Evolutionary conservation across 2,329 filamentous ascomycete genomes (phyloP), one percentile per base, ranked within the genome.

Genomic region (Aspergillus sp.): DNA sequence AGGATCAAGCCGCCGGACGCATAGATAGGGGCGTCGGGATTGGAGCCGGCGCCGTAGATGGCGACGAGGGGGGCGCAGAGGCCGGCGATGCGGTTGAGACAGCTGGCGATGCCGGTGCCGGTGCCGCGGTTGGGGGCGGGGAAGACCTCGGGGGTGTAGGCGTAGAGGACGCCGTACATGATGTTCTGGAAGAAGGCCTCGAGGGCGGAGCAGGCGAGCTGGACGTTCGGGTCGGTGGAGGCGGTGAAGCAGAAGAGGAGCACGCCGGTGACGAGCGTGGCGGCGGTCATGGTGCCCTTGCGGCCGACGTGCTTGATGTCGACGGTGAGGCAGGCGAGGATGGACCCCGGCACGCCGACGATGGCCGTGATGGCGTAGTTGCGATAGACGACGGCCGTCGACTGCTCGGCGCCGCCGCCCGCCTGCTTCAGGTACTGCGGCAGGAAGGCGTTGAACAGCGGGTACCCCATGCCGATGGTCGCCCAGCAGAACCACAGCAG

Each of bases 361-460:
- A 90, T 76, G 38, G 87, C 88, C 14, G 88, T 90, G 68, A 95
- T 91, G 68, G 86, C 86, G 69, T 91, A 93, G 77, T 91, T 90
- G 55, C 88, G 86, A 75, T 94, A 95, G 45, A 71, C 76, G 31
- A 73, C 69, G 45, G 69, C 65, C 16, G 69, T 67, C 11, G 73
- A 65, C 16, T 71, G 71, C 4, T 60, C 58, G 45, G 72, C 72
- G 13, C 64, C 58, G 6, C 61, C 64, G 10, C 75, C 76, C 21
- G 83, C 80, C 51, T 84, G 81, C 20, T 85, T 82, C 54, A 95
- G 83, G 65, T 94, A 94, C 61, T 94, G 88, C 0, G 91, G 91
- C n/a, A 96, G 79, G 73, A 95, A 95, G 48, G 88, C 88, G 70
- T 94, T 94, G 81, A 93, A 96, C 1, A 96, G 81, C 1, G 89